These are phyloP conservation scores for Dichotomopilus funicola DNA, from an alignment of 2,329 filamentous ascomycete species.

Conservation along the genomic window DNA sequence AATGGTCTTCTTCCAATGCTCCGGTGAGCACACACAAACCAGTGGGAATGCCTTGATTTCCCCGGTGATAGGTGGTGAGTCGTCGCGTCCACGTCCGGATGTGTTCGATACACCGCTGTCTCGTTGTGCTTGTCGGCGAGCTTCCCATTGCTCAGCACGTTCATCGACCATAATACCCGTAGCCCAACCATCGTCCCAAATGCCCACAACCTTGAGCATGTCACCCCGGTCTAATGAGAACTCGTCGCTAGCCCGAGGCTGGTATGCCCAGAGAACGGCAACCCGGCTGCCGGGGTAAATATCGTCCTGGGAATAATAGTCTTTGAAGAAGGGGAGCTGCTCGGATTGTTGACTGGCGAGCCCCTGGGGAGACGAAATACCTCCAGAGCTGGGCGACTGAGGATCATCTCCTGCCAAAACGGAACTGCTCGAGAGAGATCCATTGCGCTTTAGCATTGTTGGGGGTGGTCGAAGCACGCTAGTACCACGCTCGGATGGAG, in stretches of 20 bases:
- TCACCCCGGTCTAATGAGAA: slow-evolving; percentile 90
- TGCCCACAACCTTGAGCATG: slow-evolving; percentile 96
- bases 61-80: slow-evolving; percentile 60
- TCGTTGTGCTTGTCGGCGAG: slow-evolving; percentile 66
- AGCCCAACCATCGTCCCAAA: slow-evolving; percentile 99
- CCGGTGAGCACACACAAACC: slow-evolving; percentile 89
- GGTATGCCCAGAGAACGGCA: slow-evolving; percentile 91
- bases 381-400: slow-evolving; percentile 67
- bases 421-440: slow-evolving; percentile 84
- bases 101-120: slow-evolving; percentile 91
- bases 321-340: slow-evolving; percentile 92
- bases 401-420: slow-evolving; percentile 63
- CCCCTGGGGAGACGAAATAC: slow-evolving; percentile 78
- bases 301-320: slow-evolving; percentile 96
- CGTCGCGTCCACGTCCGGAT: slow-evolving; percentile 51
- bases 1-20: slow-evolving; percentile 95
- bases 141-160: slow-evolving; percentile 82
- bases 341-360: slow-evolving; percentile 87
- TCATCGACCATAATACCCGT: slow-evolving; percentile 82
- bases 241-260: slow-evolving; percentile 87
- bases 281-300: slow-evolving; percentile 89
- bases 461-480: slow-evolving; percentile 54
- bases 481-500: slow-evolving; percentile 56
- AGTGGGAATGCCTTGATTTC: slow-evolving; percentile 98
- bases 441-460: slow-evolving; percentile 60